A percentile compares a stretch with the other conserved stretches of the same genome.
phyloP scores from a whole-genome alignment of 257 asterid genomes.

The Gentiana dahurica region DNA sequence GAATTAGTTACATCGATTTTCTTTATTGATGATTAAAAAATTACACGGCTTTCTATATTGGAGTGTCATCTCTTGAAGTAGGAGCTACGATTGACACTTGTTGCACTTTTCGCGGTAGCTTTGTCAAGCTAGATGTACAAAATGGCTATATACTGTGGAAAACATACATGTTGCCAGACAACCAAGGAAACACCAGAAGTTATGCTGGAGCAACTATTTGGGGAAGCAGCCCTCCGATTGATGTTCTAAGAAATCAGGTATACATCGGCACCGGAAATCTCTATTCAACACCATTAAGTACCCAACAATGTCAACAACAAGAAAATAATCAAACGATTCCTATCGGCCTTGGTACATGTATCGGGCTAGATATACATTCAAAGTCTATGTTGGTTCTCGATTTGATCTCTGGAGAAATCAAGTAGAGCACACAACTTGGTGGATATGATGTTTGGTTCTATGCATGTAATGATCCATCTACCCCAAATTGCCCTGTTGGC shows the following conservation, averaged over 20 bases:
- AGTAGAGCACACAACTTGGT: slow-evolving; percentile 31
- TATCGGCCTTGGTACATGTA: slow-evolving; percentile 17
- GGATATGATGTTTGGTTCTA: slow-evolving; percentile 31
- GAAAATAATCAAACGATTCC: slow-evolving; percentile 29
- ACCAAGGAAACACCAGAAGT: slow-evolving; percentile 18
- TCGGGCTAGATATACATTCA: slow-evolving; percentile 20
- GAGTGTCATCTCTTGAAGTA: slow-evolving; percentile 40
- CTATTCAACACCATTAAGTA: slow-evolving; percentile 31
- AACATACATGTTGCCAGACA: slow-evolving; percentile 35
- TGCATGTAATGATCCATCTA: slow-evolving; percentile 13
- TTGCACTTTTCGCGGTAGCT: slow-evolving; percentile 45
- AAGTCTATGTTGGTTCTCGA: slow-evolving; percentile 29
- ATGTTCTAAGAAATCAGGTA: slow-evolving; percentile 22
- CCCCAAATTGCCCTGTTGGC: slow-evolving; percentile 27
- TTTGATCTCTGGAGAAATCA: slow-evolving; percentile 19
- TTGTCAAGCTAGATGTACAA: slow-evolving; percentile 24
- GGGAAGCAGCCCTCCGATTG: slow-evolving; percentile 50
- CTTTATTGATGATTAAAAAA: too few relatives aligned
- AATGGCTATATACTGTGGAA: slow-evolving; percentile 37
- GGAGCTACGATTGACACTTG: slow-evolving; percentile 14
- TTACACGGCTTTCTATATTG: slow-evolving; percentile 28
- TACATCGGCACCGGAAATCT: slow-evolving; percentile 46
- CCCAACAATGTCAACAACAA: slow-evolving; percentile 25
- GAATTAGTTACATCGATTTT: too few relatives aligned
- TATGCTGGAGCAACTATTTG: slow-evolving; percentile 46